Percentiles rank a stretch among this genome's conserved stretches.
Evolutionary conservation across 192 early-diverging fungal genomes (phyloP).

Genomic region (Chytriomyces sp.): DNA sequence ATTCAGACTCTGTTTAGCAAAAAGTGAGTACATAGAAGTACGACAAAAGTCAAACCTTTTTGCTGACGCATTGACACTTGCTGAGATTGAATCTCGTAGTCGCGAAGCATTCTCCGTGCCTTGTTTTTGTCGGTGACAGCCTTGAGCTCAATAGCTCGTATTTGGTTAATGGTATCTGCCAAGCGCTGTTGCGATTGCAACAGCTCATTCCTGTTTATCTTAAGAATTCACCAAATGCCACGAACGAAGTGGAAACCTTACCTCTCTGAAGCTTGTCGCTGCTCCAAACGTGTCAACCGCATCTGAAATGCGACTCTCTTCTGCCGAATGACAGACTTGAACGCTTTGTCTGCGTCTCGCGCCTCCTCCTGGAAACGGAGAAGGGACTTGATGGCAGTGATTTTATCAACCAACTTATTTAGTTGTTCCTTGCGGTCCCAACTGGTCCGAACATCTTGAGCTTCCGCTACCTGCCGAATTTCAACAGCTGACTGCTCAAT

Average conservation of each 20-base stretch:
- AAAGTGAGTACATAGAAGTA: background rate
- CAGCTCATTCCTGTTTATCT: constrained; percentile 18
- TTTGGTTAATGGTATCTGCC: constrained; percentile 11
- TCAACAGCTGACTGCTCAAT: constrained; percentile 5
- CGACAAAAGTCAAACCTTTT: constrained; percentile 12
- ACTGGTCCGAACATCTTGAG: background rate
- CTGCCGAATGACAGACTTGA: constrained; percentile 24
- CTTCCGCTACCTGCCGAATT: background rate
- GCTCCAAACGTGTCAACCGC: constrained; percentile 13
- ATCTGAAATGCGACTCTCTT: constrained; percentile 28
- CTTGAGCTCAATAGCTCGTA: constrained; percentile 17
- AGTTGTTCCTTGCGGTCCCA: constrained; percentile 23
- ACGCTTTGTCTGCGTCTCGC: constrained; percentile 7
- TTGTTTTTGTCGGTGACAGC: constrained; percentile 20
- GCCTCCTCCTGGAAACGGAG: constrained; percentile 27
- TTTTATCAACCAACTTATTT: constrained; percentile 23
- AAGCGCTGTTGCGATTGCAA: constrained; percentile 14
- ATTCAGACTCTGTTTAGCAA: constrained; percentile 17
- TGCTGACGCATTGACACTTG: constrained; percentile 19
- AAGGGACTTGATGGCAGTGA: constrained; percentile 20
- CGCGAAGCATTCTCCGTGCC: constrained; percentile 3
- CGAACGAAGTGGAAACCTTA: background rate
- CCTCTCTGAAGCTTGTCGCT: constrained; percentile 28
- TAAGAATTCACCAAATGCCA: background rate
- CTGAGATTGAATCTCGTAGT: constrained; percentile 26